These are phyloP conservation scores for Petunia axillaris DNA, from an alignment of 257 asterid genomes.

Conservation along the genomic window DNA sequence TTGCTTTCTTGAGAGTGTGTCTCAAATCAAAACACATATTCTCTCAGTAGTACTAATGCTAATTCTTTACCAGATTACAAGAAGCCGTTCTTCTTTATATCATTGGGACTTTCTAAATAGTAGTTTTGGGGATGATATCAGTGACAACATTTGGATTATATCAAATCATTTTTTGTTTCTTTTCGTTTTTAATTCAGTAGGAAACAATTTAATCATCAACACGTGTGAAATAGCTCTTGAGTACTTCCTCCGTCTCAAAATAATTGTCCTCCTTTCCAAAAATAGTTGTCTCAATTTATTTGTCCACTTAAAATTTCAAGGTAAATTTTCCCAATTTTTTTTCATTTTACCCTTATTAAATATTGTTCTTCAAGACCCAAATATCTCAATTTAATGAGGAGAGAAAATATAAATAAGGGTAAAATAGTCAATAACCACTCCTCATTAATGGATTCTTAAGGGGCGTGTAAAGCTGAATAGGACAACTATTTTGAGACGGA, in stretches of 20 bases:
- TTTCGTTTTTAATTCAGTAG: background rate
- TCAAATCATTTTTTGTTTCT: background rate
- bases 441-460: too few species aligned
- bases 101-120: background rate
- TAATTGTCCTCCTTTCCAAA: too few species aligned
- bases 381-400: too few species aligned
- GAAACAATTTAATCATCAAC: background rate
- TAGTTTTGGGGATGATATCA: background rate
- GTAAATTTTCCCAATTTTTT: too few species aligned
- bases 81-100: background rate
- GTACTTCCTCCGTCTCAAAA: background rate
- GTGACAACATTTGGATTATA: background rate
- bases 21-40: conserved; percentile 8
- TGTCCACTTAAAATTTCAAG: too few species aligned
- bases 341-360: too few species aligned
- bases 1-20: background rate
- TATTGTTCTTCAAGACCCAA: too few species aligned
- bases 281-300: too few species aligned
- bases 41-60: background rate
- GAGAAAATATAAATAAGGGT: too few species aligned
- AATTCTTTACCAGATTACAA: background rate
- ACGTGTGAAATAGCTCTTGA: background rate
- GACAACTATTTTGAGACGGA: too few species aligned
- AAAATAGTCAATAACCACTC: too few species aligned
- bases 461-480: too few species aligned